Base-by-base conservation (phyloP, 768 basidiomycete genomes). In the Tylopilus plumbeoviolaceoides region DNA sequence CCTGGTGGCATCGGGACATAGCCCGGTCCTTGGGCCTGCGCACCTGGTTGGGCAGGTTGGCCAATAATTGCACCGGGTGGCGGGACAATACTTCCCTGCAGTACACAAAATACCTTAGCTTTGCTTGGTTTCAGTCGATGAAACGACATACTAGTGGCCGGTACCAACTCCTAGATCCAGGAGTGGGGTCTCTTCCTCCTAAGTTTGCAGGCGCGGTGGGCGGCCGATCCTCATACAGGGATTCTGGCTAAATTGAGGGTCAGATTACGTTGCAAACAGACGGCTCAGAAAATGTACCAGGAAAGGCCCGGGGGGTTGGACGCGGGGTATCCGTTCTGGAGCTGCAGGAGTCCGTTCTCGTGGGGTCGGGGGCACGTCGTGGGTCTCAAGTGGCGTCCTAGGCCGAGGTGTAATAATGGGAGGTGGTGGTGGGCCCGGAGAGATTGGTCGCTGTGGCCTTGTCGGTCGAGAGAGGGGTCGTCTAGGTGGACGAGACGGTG, bases 1-100 rank as follows among this genome's bases (percentile, higher is more conserved):
- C 77, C 77, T 27, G 73, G 63, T 28, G 80, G 81, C 76, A 80
- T 78, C 25, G 70, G 70, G 21, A 74, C 59, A 61, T 76, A 77
- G 9, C 61, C 59, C 2, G 72, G 67, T 18, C 65, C 67, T 40
- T 59, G 57, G 25, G 51, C 62, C 15, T 40, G 58, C 30, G 64
- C 63, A n/a, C 61, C 57, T 23, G 61, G 53, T 51, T 59, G 70
- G 44, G 51, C 51, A 21, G 58, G 48, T 33, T 36, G 51, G 2
- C 47, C 56, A 17, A 47, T 56, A n/a, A 71, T 7, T n/a, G 54
- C 46, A 25, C 62, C 65, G 1, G 64, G 69, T 28, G 69, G 68
- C 25, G 68, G 62, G 28, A 61, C 47, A 18, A 54, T 39, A 36
- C 61, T 60, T 3, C 35, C 49, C 68, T 69, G 8, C 42, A 38